Conservation (phyloP, 805 yeast genomes). For the Starmerella bombicola region DNA sequence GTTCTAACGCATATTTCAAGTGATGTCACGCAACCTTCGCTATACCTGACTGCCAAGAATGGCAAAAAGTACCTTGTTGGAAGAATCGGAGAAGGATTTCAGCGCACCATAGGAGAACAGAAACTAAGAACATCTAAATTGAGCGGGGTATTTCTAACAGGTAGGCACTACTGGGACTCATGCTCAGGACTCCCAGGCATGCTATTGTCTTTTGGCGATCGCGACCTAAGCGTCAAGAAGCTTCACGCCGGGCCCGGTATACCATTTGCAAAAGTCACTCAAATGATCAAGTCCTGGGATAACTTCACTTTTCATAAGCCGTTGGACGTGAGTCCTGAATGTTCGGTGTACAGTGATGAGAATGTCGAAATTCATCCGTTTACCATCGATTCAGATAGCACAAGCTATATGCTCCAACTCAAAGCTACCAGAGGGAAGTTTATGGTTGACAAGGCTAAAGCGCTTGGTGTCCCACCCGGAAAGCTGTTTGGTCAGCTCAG, state of each 20-base stretch:
- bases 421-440: conserved; percentile 68
- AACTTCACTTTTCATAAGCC: conserved; percentile 65
- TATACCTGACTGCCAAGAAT: conserved; percentile 36
- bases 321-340: conserved; percentile 37
- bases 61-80: conserved; percentile 62
- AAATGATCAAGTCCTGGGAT: conserved; percentile 69
- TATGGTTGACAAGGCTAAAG: conserved; percentile 48
- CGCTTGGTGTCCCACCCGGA: conserved; percentile 59
- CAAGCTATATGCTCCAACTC: conserved; percentile 58
- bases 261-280: conserved; percentile 32
- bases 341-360: conserved; percentile 19
- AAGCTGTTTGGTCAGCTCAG: conserved; percentile 46
- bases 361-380: conserved; percentile 23
- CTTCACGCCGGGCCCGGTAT: conserved; percentile 30
- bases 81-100: conserved; percentile 73
- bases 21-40: conserved; percentile 38
- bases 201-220: conserved; percentile 63
- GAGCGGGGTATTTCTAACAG: conserved; percentile 61
- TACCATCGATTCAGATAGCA: conserved; percentile 8
- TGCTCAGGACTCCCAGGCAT: conserved; percentile 90
- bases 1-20: conserved; percentile 34
- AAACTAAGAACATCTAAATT: conserved; percentile 46
- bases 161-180: conserved; percentile 62
- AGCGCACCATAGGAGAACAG: conserved; percentile 54
- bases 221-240: conserved; percentile 3